Evolutionary conservation across 148 eudicot genomes (phyloP).

Genomic region (Arbutus unedo): DNA sequence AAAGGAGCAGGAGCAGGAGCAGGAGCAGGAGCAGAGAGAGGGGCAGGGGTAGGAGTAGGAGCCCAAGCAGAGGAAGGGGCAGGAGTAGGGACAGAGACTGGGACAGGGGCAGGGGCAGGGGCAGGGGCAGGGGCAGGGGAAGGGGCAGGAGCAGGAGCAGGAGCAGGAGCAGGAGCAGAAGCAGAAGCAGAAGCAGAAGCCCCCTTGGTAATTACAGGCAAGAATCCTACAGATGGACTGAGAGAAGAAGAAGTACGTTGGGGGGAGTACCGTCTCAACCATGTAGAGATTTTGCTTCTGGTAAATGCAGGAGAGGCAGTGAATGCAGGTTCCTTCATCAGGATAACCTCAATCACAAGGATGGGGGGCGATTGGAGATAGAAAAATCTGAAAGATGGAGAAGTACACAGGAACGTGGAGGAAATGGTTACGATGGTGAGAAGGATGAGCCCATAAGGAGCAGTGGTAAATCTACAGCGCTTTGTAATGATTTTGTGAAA

Average conservation of each 20-base stretch:
- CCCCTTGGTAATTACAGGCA: slow-evolving; percentile 41
- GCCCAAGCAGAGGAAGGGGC: slow-evolving; percentile 10
- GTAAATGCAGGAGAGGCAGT: slow-evolving; percentile 64
- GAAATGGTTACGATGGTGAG: slow-evolving; percentile 14
- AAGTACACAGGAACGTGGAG: slow-evolving; percentile 41
- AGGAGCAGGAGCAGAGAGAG: slow-evolving; percentile 7
- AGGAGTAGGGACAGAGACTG: slow-evolving; percentile 16
- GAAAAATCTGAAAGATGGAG: slow-evolving; percentile 43
- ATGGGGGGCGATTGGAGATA: slow-evolving; percentile 36
- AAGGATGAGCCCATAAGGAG: slow-evolving; percentile 20
- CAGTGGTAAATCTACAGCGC: slow-evolving; percentile 27
- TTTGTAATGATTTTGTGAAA: slow-evolving; percentile 43
- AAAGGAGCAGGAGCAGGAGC: slow-evolving; percentile 17
- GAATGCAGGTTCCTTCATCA: slow-evolving; percentile 61
- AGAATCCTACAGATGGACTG: slow-evolving; percentile 35
- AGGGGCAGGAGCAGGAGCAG: slow-evolving; percentile 23
- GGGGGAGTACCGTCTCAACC: slow-evolving; percentile 36
- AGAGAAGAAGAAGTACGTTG: slow-evolving; percentile 42
- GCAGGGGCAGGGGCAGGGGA: slow-evolving; percentile 14
- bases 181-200: slow-evolving; percentile 42
- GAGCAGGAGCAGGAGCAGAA: slow-evolving; percentile 25
- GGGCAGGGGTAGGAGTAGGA: slow-evolving; percentile 8
- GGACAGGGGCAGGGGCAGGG: slow-evolving; percentile 7
- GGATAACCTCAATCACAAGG: slow-evolving; percentile 32
- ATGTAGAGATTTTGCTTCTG: slow-evolving; percentile 60